Percentiles rank a stretch among this genome's conserved stretches.
These are phyloP conservation scores for Leishmania turanica DNA, from an alignment of 208 protist genomes.

Conservation along the genomic window DNA sequence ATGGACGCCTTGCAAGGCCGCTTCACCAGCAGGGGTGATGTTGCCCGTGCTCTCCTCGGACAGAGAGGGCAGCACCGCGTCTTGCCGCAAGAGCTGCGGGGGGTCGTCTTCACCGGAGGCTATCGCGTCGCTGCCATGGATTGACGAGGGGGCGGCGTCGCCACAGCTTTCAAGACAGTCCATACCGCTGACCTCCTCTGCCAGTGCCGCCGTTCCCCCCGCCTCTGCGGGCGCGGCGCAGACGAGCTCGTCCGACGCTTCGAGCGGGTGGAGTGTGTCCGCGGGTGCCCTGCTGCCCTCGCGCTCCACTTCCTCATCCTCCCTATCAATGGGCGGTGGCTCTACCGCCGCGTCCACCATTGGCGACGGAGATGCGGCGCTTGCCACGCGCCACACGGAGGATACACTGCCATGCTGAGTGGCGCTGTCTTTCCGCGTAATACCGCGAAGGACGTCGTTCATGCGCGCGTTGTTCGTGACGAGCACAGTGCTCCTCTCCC, in stretches of 20 bases:
- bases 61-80: not conserved
- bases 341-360: not conserved
- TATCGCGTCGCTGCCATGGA: not conserved
- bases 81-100: not conserved
- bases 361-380: not conserved
- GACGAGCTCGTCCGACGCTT: not conserved
- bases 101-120: not conserved
- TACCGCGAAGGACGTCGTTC: not conserved
- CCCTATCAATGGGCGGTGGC: not conserved
- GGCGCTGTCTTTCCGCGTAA: not conserved
- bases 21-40: not conserved
- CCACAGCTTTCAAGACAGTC: not conserved
- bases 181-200: not conserved
- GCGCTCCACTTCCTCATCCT: not conserved
- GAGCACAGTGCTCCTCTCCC: not conserved
- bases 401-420: not conserved
- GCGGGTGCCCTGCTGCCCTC: not conserved
- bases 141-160: not conserved
- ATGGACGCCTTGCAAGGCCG: not conserved
- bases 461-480: conserved; percentile 9
- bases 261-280: not conserved
- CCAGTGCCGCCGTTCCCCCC: not conserved
- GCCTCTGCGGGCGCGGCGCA: not conserved
- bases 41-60: not conserved
- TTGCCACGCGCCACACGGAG: not conserved